phyloP scores from a whole-genome alignment of 768 basidiomycete species.

The Rubroboletus satanas region DNA sequence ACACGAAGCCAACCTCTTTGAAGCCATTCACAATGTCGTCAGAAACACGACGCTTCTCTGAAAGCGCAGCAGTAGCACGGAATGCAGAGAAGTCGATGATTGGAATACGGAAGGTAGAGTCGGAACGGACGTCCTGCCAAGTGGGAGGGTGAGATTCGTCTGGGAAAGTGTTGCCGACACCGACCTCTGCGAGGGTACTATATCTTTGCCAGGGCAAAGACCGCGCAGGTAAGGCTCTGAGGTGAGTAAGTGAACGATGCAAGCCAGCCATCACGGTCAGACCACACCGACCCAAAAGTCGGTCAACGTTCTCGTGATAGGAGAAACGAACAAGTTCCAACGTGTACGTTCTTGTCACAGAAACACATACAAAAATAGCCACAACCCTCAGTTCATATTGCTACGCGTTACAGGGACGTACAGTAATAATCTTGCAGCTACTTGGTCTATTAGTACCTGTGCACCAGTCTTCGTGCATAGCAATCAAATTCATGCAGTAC shows the following conservation, averaged over 20 bases:
- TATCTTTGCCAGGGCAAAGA: slow-evolving; percentile 11
- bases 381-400: no score
- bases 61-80: slow-evolving; percentile 42
- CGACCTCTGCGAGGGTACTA: slow-evolving; percentile 27
- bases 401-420: no score
- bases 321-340: neutral
- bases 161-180: neutral
- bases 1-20: slow-evolving; percentile 78
- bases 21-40: slow-evolving; percentile 70
- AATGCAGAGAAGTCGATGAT: slow-evolving; percentile 76
- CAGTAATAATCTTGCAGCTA: no score
- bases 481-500: neutral
- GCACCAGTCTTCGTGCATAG: neutral
- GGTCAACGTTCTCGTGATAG: neutral
- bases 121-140: slow-evolving; percentile 34
- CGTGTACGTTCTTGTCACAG: neutral
- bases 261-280: slow-evolving; percentile 5
- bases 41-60: slow-evolving; percentile 61
- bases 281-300: neutral
- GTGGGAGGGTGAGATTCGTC: slow-evolving; percentile 5
- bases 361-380: neutral
- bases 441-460: no score
- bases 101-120: slow-evolving; percentile 58
- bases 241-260: slow-evolving; percentile 12
- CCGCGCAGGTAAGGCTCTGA: neutral